Conservation (phyloP, 2,329 filamentous ascomycete species). For the Dichotomopilus funicola region DNA sequence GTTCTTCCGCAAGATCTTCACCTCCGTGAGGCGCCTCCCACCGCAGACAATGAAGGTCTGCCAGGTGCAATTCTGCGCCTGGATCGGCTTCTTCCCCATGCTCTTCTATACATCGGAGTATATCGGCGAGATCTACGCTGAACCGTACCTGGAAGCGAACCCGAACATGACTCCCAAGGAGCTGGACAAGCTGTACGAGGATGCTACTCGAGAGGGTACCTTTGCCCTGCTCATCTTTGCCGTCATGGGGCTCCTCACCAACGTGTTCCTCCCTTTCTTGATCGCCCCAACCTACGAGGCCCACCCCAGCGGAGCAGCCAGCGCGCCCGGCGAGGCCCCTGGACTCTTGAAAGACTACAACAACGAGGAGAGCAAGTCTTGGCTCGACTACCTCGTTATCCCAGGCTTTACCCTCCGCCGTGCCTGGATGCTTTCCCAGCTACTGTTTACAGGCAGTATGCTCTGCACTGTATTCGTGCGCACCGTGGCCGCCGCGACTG, state of each 20-base stretch:
- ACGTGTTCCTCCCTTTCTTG: conserved; percentile 78
- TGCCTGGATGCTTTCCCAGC: conserved; percentile 76
- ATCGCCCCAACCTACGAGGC: conserved; percentile 72
- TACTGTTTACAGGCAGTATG: conserved; percentile 79
- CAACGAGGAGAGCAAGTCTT: conserved; percentile 33
- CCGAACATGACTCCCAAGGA: conserved; percentile 71
- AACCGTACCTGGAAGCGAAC: conserved; percentile 70
- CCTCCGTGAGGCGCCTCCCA: conserved; percentile 70
- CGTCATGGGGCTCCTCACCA: conserved; percentile 73
- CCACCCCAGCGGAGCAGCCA: conserved; percentile 28
- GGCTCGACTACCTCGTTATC: conserved; percentile 62
- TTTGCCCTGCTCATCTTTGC: conserved; percentile 87
- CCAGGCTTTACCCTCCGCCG: conserved; percentile 80
- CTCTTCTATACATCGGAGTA: conserved; percentile 94
- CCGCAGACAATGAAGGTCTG: conserved; percentile 79
- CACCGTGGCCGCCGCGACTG: conserved; percentile 63
- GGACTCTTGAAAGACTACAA: conserved; percentile 28
- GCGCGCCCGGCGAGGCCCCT: conserved; percentile 29
- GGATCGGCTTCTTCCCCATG: conserved; percentile 94
- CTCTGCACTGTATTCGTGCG: conserved; percentile 74
- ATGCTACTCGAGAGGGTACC: conserved; percentile 78
- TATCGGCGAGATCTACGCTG: conserved; percentile 85
- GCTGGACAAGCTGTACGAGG: conserved; percentile 73
- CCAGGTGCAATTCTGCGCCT: conserved; percentile 75
- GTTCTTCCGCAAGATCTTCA: conserved; percentile 75